These are phyloP conservation scores for Lentinus brumalis DNA, from an alignment of 768 basidiomycete species.

Conservation along the genomic window DNA sequence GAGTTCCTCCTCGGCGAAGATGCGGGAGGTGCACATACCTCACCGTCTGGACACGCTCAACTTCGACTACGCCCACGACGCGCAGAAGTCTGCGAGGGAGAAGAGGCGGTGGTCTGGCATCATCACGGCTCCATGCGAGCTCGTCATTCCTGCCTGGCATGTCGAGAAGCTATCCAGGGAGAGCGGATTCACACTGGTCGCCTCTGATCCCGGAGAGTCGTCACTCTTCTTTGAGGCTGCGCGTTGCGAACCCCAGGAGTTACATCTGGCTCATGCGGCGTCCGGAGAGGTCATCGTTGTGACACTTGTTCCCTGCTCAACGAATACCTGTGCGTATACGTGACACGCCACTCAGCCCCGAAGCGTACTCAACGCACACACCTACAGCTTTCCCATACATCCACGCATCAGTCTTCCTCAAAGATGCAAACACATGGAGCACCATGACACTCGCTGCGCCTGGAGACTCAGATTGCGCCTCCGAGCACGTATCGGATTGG, in stretches of 20 bases:
- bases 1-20: neutral
- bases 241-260: neutral
- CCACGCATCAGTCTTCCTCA: neutral
- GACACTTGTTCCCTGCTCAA: neutral
- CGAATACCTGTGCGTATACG: neutral
- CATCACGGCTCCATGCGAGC: neutral
- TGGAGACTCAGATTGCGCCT: neutral
- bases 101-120: neutral
- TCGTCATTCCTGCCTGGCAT: neutral
- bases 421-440: neutral
- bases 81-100: neutral
- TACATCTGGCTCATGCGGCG: neutral
- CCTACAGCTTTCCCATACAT: neutral
- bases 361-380: neutral
- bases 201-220: neutral
- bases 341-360: neutral
- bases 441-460: neutral
- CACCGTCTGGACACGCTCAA: neutral
- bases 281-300: neutral
- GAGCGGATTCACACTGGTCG: neutral
- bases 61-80: neutral
- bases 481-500: neutral
- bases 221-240: neutral
- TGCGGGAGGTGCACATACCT: neutral
- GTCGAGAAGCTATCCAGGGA: neutral